Conservation (phyloP, 345 rosid genomes). For the Hibiscus tridactylites region DNA sequence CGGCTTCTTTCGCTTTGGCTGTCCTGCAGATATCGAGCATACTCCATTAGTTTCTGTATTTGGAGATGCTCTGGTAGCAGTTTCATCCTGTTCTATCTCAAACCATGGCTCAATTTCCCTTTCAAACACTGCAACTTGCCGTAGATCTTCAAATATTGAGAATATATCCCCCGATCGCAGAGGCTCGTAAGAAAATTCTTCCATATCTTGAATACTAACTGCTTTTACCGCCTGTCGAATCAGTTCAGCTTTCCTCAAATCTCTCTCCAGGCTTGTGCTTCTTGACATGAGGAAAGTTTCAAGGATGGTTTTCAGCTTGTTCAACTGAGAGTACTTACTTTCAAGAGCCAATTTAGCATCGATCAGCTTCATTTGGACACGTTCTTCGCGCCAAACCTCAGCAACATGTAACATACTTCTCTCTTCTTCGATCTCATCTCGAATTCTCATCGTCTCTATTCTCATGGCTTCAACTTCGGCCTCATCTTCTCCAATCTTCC, state of each 20-base stretch:
- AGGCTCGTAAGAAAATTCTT: slow-evolving; percentile 28
- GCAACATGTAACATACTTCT: slow-evolving; percentile 38
- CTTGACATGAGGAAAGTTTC: slow-evolving; percentile 26
- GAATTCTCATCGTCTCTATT: slow-evolving; percentile 12
- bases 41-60: not conserved
- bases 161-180: slow-evolving; percentile 24
- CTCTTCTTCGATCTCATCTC: slow-evolving; percentile 32
- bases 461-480: slow-evolving; percentile 26
- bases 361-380: slow-evolving; percentile 33
- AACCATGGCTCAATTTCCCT: slow-evolving; percentile 8
- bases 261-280: slow-evolving; percentile 16
- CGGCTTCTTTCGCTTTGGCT: slow-evolving; percentile 7
- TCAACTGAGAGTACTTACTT: slow-evolving; percentile 33
- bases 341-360: slow-evolving; percentile 38
- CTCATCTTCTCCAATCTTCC: slow-evolving; percentile 25
- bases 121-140: slow-evolving; percentile 12
- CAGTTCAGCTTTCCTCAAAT: slow-evolving; percentile 28
- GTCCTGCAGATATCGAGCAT: slow-evolving; percentile 2
- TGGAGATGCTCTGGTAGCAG: not conserved
- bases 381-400: slow-evolving; percentile 43
- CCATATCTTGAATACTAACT: slow-evolving; percentile 23
- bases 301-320: slow-evolving; percentile 28
- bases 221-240: slow-evolving; percentile 25
- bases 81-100: not conserved
- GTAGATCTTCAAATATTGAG: slow-evolving; percentile 25